These are phyloP conservation scores for Lactifluus hygrophoroides DNA, from an alignment of 768 basidiomycete species.

Conservation along the genomic window DNA sequence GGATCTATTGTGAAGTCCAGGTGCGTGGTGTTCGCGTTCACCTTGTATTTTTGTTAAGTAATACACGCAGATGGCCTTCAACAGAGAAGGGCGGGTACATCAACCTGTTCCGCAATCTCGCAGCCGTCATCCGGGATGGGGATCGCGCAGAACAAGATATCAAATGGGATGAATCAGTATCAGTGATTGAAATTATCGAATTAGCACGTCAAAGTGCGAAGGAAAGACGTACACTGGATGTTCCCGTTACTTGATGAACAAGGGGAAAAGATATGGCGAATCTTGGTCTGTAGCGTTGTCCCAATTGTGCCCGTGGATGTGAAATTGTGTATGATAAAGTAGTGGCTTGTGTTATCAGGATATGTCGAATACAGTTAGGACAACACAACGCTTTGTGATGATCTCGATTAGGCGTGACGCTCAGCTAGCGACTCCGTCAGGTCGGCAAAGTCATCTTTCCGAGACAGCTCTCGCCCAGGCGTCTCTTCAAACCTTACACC, in stretches of 20 bases:
- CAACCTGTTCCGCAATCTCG: conserved; percentile 58
- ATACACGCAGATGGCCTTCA: conserved; percentile 50
- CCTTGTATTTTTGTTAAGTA: conserved; percentile 14
- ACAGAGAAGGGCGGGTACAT: conserved; percentile 49
- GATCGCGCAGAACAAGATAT: conserved; percentile 45
- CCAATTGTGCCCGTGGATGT: too few relatives aligned
- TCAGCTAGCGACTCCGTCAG: too few relatives aligned
- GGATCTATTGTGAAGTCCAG: conserved; percentile 29
- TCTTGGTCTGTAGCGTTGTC: not conserved
- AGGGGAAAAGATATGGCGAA: not conserved
- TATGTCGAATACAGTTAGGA: too few relatives aligned
- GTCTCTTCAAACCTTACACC: too few relatives aligned
- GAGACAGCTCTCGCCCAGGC: too few relatives aligned
- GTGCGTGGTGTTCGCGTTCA: conserved; percentile 24
- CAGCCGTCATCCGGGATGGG: conserved; percentile 47
- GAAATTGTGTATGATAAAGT: not conserved
- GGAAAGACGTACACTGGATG: conserved; percentile 43
- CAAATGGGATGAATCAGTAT: conserved; percentile 65
- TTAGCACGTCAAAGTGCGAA: conserved; percentile 57
- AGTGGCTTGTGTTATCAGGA: too few relatives aligned
- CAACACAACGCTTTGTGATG: too few relatives aligned
- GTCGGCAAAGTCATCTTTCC: too few relatives aligned
- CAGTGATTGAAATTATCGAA: conserved; percentile 72
- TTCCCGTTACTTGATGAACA: conserved; percentile 16
- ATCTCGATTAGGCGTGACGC: too few relatives aligned